Evolutionary conservation across 108 stramenopile species (phyloP), one percentile per base, ranked within the genome.

Genomic region (Chaetoceros muelleri): DNA sequence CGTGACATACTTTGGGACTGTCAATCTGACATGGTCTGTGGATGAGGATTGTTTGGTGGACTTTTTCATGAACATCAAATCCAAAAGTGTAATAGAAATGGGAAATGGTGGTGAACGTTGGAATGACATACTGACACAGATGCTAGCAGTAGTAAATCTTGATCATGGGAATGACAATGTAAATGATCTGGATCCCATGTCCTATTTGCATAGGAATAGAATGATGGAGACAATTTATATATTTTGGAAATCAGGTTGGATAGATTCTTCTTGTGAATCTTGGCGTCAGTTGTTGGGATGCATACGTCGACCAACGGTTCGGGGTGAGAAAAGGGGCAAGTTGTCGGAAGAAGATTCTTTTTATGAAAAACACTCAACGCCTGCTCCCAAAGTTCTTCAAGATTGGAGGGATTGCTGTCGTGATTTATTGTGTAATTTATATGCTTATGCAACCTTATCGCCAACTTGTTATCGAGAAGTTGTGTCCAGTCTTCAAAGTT

Each of bases 351-450:
- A 28, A 18, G 24, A n/a, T 10, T 7, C 13, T 27, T 50, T 48
- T 23, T 25, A 46, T 30, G 31, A 50, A 48, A 17, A 1, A 44
- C 74, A 78, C 53, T 72, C 75, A 28, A 76, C 81, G 16, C 71
- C 67, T 18, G 81, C 76, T 7, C 76, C 76, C 3, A 16, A 21
- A 1, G 22, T 78, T 18, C 34, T 78, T 3, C 34, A 30, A 55
- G 66, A 75, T 48, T 82, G 81, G 81, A 55, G 81, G 61, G 76
- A 82, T 62, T 73, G 70, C 24, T 75, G 74, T 59, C 74, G 81
- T 16, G 81, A 82, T 58, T 61, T 73, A 40, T 55, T 78, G 0
- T 78, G 76, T 47, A 67, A 82, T 50, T 46, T 82, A 1, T 82
- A 76, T 58, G 68, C 67, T 21, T 82, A 82, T 46, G 81, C 81